Percentiles rank a stretch among this genome's conserved stretches.
These are phyloP conservation scores for Colletotrichum tabaci DNA, from an alignment of 2,329 filamentous ascomycete genomes.

Conservation along the genomic window DNA sequence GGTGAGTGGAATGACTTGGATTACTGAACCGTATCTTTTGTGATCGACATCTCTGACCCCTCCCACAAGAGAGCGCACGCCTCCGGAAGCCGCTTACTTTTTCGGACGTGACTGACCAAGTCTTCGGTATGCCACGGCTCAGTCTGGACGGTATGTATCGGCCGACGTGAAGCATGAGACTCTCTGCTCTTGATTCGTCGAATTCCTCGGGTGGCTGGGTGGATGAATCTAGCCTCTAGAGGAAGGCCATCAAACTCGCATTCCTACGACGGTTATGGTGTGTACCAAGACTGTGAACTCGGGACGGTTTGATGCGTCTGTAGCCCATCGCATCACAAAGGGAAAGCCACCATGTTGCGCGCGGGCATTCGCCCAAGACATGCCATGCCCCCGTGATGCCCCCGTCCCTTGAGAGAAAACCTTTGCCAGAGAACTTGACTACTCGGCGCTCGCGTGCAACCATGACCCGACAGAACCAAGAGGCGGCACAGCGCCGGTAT, in stretches of 20 bases:
- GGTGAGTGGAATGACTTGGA: not conserved
- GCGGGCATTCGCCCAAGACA: not conserved
- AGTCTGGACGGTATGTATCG: conserved; percentile 8
- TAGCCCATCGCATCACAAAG: conserved; percentile 4
- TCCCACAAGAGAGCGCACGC: not conserved
- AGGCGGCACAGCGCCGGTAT: conserved; percentile 32
- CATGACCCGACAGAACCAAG: conserved; percentile 2
- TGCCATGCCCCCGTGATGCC: not conserved
- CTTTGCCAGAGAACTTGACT: not conserved
- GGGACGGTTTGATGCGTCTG: not conserved
- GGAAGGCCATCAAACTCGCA: not conserved
- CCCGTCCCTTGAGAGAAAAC: no score
- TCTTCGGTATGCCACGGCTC: not conserved
- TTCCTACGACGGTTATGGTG: not conserved
- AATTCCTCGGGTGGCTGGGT: not conserved
- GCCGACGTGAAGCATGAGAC: conserved; percentile 17
- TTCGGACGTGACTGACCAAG: not conserved
- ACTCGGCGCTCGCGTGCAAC: conserved; percentile 1
- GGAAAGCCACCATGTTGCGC: conserved; percentile 27
- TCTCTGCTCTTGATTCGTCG: conserved; percentile 13
- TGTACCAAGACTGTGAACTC: not conserved
- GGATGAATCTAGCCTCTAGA: not conserved
- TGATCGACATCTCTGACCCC: not conserved
- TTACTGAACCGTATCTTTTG: not conserved
- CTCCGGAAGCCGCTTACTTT: not conserved